These are phyloP conservation scores for Catenaria anguillulae DNA, from an alignment of 371 early-diverging fungal species.

Conservation along the genomic window DNA sequence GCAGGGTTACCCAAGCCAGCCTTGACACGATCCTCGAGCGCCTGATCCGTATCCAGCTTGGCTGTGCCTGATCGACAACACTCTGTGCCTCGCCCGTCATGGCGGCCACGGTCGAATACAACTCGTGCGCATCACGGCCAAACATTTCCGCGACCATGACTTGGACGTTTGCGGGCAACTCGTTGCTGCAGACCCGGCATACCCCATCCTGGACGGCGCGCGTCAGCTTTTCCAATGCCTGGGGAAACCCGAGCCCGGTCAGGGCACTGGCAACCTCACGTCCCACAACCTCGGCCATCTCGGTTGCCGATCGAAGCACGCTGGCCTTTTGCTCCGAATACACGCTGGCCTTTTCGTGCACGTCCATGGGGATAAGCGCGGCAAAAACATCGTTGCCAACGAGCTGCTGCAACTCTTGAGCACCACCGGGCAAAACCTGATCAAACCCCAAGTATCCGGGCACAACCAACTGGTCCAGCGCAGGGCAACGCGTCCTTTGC, in stretches of 20 bases:
- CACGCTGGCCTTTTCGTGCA: constrained; percentile 77
- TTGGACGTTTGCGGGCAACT: neutral
- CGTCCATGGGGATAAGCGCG: constrained; percentile 69
- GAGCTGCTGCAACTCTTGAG: constrained; percentile 19
- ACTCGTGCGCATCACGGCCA: neutral
- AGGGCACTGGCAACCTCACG: constrained; percentile 71
- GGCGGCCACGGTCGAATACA: neutral
- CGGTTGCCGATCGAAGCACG: constrained; percentile 61
- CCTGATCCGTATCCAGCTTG: neutral
- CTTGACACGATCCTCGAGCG: neutral
- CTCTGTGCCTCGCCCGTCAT: neutral
- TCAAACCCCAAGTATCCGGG: constrained; percentile 47
- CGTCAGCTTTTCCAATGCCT: constrained; percentile 57
- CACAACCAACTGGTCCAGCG: constrained; percentile 67
- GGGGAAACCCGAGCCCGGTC: constrained; percentile 69
- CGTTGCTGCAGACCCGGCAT: neutral
- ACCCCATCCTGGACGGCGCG: constrained; percentile 15
- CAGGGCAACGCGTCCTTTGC: constrained; percentile 53
- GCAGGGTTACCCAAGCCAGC: neutral
- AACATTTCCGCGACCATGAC: neutral
- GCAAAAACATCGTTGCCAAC: constrained; percentile 66
- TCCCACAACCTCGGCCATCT: constrained; percentile 59
- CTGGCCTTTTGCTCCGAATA: constrained; percentile 92
- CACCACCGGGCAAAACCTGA: constrained; percentile 8
- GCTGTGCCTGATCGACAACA: neutral